These are phyloP conservation scores for Populus deltoides DNA, from an alignment of 345 rosid species.

Conservation along the genomic window DNA sequence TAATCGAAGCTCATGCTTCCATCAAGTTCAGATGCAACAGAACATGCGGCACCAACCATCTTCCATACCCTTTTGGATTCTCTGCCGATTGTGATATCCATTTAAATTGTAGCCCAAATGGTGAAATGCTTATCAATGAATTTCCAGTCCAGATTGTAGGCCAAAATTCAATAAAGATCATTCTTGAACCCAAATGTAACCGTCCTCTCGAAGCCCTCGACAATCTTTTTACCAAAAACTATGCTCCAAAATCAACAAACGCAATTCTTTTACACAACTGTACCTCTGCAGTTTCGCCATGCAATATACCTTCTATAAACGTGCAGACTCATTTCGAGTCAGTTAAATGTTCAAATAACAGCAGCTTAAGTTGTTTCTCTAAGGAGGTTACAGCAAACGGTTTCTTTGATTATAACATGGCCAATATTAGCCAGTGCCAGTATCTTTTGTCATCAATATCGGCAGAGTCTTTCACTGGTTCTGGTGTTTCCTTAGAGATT, in stretches of 20 bases:
- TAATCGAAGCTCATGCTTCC: slow-evolving; percentile 10
- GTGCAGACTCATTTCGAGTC: slow-evolving; percentile 37
- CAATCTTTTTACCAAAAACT: slow-evolving; percentile 36
- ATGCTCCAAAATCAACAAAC: slow-evolving; percentile 45
- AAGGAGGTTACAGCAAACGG: background rate
- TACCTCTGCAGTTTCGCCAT: background rate
- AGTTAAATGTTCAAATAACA: background rate
- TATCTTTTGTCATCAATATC: slow-evolving; percentile 53
- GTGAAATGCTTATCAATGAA: slow-evolving; percentile 19
- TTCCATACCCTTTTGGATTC: slow-evolving; percentile 65
- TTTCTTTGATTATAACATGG: slow-evolving; percentile 24
- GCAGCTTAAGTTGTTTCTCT: slow-evolving; percentile 37
- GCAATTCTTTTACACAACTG: slow-evolving; percentile 47
- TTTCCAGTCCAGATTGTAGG: slow-evolving; percentile 26
- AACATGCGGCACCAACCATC: slow-evolving; percentile 30
- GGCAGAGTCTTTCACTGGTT: slow-evolving; percentile 4
- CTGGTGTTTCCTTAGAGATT: slow-evolving; percentile 37
- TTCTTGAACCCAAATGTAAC: slow-evolving; percentile 40
- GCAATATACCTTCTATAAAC: slow-evolving; percentile 30
- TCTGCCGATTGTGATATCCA: slow-evolving; percentile 46
- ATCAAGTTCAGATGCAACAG: slow-evolving; percentile 24
- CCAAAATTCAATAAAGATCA: slow-evolving; percentile 28
- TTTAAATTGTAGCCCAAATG: slow-evolving; percentile 39
- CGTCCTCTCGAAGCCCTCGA: slow-evolving; percentile 41
- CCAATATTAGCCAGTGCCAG: slow-evolving; percentile 25